Base-by-base conservation (phyloP, 495 filamentous ascomycete genomes). In the Tetracladium marchalianum region DNA sequence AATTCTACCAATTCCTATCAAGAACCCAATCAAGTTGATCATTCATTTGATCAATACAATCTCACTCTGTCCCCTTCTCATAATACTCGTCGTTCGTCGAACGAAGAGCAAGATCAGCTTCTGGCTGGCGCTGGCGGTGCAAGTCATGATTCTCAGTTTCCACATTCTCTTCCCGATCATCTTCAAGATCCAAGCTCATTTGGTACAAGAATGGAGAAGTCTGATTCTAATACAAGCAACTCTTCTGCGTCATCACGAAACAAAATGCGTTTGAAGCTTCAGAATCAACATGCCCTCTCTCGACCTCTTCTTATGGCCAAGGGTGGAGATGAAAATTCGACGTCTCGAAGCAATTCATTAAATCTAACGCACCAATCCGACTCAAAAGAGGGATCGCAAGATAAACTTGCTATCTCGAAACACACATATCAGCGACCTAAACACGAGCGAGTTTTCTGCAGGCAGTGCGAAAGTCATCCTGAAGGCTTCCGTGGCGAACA, bases 401-500 rank as follows among this genome's bases (percentile, higher is more conserved):
- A 56, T 17, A 76, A 78, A 59, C 69, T 79, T 35, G 71, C 80
- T 41, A 87, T 95, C 47, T 62, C 76, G 85, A 87, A 64, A 62
- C 75, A 41, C 62, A 76, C 82, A 4, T 85, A 93, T 47, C 71
- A 82, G 41, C 82, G 88, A 24, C 87, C 85, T 19, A 75, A 75
- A 40, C 85, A 86, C 35, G 77, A 77, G 10, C 89, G 90, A 54
- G 81, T 90, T 37, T 72, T 72, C 46, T 97, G 90, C 57, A 61
- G 61, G 9, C 64, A 78, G 34, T 97, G 90, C 62, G 77, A 77
- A 38, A 80, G 84, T 37, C 75, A 87, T 41, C 86, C 82, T 0
- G 80, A 88, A 1, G 90, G 90, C 13, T 98, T 95, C 62, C 82
- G 92, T 15, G 92, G 92, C 33, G 87, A 93, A 19, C 92, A 96